Base-by-base conservation (phyloP, 768 basidiomycete species). In the Boletus reticuloceps region DNA sequence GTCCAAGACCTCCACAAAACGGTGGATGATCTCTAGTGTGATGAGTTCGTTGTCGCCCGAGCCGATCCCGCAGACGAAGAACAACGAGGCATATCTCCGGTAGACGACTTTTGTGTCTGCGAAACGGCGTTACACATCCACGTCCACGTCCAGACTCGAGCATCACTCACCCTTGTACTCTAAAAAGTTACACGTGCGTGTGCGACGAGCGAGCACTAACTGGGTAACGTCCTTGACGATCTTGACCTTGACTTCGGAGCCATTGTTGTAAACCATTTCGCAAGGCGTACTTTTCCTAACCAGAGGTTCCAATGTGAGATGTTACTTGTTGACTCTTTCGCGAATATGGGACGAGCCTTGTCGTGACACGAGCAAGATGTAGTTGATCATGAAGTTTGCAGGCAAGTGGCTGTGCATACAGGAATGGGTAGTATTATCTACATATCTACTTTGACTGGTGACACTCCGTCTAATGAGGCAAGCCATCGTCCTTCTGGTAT, bases 201-300 rank as follows among this genome's bases (percentile, higher is more conserved):
- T 91, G 55, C 90, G 80, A 48, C 96, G 82, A 49, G 87, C 90
- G 43, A 96, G 78, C 31, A 98, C 94, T 36, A 97, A 81, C 72
- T 94, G 92, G 2, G 94, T 95, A 31, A 98, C 89, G 67, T 98
- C 96, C 74, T 93, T 94, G 59, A 97, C 86, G 66, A 96, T 94
- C 81, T 94, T 96, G 51, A 82, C 80, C 72, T 93, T 95, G 36
- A 77, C 76, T 72, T 92, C 20, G 86, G 77, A 31, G 89, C 77
- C 72, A 94, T 79, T 1, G 96, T 91, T 19, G 83, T 80, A 70
- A 92, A 98, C 96, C 96, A 98, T 81, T 98, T 98, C 31, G 94
- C 86, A 37, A 98, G 83, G 51, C 96, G 85, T 48, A 98, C 83
- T 76, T 96, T 96, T 61, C 95, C 93, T 95, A 63, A 20, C 38